Base-by-base conservation (phyloP, 371 early-diverging fungal species). In the Circinella minor region DNA sequence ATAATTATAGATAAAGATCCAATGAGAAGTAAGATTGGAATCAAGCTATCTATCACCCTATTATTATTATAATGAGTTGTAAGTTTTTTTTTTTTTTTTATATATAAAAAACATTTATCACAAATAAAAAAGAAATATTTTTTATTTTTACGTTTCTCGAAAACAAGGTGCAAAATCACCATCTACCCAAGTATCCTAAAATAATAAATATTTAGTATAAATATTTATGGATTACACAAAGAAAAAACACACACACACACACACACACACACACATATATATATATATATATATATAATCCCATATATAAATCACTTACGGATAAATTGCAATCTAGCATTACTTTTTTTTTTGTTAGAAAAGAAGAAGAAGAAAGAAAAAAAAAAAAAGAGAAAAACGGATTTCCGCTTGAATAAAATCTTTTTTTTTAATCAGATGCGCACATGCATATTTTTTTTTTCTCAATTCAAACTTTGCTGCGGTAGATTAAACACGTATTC, bases 121-220 rank as follows among this genome's bases (percentile, higher is more conserved):
- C 27, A 27, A 27, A 27, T 27, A 1, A 27, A 27, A 27, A 27
- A 27, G 27, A 2, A 27, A 27, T 43, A 3, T 43, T 9, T 39
- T 39, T 43, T 11, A 9, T 43, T 43, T 43, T 43, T 71, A 76
- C 76, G 69, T 65, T 61, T 70, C 68, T 61, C 76, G 69, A 66
- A 76, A 76, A 43, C 73, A 72, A 37, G 76, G 76, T 49, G 68
- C 55, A 46, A 76, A 76, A 51, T 76, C 73, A 36, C 70, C 70
- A 37, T 39, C 71, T 18, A 61, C 66, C 76, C 76, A 76, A 17
- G 69, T 48, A 51, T 63, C 48, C 76, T 74, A 49, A 43, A 10
- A 48, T 20, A 4, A 20, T 43, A 27, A 55, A 61, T 20, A 43
- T 37, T 51, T 55, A 55, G 66, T 66, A n/a, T n/a, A n/a, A n/a